These are phyloP conservation scores for Gyrodon lividus DNA, from an alignment of 768 basidiomycete species.

Conservation along the genomic window DNA sequence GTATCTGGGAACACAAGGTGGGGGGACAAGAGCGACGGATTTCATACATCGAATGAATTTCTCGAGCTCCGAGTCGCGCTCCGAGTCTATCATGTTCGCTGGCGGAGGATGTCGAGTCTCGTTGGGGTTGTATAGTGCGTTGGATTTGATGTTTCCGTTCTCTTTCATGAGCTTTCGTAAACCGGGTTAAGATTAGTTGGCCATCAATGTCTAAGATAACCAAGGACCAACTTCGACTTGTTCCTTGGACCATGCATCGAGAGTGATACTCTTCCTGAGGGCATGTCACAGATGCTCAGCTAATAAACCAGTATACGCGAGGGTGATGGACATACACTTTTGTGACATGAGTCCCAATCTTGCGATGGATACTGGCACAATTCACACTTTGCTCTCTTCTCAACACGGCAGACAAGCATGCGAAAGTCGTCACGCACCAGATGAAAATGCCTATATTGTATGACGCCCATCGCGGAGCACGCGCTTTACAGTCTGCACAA, in stretches of 20 bases:
- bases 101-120: slow-evolving; percentile 82
- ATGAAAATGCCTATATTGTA: slow-evolving; percentile 87
- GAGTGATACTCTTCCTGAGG: slow-evolving; percentile 80
- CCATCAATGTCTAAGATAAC: slow-evolving; percentile 6
- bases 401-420: slow-evolving; percentile 1
- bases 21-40: not conserved
- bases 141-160: slow-evolving; percentile 81
- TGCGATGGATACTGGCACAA: slow-evolving; percentile 91
- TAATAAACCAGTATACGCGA: not conserved
- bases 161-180: slow-evolving; percentile 65
- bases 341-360: slow-evolving; percentile 89
- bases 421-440: slow-evolving; percentile 49
- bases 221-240: slow-evolving; percentile 70
- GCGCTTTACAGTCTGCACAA: slow-evolving; percentile 91
- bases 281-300: slow-evolving; percentile 6
- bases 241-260: slow-evolving; percentile 87
- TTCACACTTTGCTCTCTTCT: slow-evolving; percentile 51
- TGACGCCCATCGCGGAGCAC: slow-evolving; percentile 86
- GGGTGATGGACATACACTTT: slow-evolving; percentile 72
- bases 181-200: slow-evolving; percentile 13
- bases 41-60: slow-evolving; percentile 79
- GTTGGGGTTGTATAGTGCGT: slow-evolving; percentile 78
- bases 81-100: slow-evolving; percentile 70
- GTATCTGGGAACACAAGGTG: not conserved
- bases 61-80: slow-evolving; percentile 88